Evolutionary conservation across 805 yeast genomes (phyloP).

Genomic region (Saccharomyces kudriavzevii): DNA sequence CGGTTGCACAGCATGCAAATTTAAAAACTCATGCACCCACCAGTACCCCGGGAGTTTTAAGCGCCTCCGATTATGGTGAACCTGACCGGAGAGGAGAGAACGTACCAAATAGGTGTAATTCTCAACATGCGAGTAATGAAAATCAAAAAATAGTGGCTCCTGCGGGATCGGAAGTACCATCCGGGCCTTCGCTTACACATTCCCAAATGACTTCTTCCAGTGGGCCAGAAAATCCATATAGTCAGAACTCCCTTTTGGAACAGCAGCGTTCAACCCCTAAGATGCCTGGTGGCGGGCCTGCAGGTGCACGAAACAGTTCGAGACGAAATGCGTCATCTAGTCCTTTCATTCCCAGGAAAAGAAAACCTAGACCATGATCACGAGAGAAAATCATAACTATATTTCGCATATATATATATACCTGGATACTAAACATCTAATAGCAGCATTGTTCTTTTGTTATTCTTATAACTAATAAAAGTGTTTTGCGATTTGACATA

Average conservation of each 20-base stretch:
- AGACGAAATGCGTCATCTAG: constrained; percentile 11
- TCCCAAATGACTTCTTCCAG: neutral
- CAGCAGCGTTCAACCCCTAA: neutral
- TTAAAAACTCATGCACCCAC: neutral
- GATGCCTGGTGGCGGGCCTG: constrained; percentile 1
- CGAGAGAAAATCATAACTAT: neutral
- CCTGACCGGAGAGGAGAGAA: neutral
- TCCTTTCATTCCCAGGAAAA: constrained; percentile 23
- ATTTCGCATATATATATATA: neutral
- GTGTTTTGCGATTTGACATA: neutral
- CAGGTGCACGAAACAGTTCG: constrained; percentile 5
- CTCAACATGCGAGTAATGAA: neutral
- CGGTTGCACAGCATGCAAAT: neutral
- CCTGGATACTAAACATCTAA: constrained; percentile 3
- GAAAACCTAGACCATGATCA: constrained; percentile 5
- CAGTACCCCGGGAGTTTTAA: neutral
- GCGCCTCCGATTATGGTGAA: neutral
- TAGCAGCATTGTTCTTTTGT: neutral
- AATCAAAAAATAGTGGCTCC: neutral
- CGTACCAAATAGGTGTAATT: neutral
- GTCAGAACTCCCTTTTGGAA: neutral
- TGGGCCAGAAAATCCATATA: neutral
- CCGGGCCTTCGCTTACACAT: neutral
- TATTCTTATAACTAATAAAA: neutral
- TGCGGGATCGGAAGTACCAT: neutral